These are phyloP conservation scores for Berkeleyomyces basicola DNA, from an alignment of 2,329 filamentous ascomycete genomes.

Conservation along the genomic window DNA sequence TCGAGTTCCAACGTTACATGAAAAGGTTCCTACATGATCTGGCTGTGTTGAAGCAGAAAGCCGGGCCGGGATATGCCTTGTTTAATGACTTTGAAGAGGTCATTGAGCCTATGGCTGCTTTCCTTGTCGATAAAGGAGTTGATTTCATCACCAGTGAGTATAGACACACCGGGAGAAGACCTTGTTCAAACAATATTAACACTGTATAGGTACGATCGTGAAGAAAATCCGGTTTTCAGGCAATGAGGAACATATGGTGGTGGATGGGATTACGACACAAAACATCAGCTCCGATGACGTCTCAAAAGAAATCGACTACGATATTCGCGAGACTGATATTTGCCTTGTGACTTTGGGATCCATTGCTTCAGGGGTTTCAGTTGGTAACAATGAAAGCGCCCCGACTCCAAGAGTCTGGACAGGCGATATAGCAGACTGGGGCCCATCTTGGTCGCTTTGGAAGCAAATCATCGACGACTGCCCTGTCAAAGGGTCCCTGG, in stretches of 20 bases:
- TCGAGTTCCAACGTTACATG: conserved; percentile 23
- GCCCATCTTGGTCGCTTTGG: conserved; percentile 27
- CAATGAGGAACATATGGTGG: neutral
- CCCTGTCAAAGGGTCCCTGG: conserved; percentile 23
- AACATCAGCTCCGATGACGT: neutral
- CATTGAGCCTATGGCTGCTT: conserved; percentile 20
- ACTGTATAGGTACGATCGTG: neutral
- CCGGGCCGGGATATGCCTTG: conserved; percentile 20
- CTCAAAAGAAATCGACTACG: neutral
- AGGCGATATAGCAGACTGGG: conserved; percentile 20
- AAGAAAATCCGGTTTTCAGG: neutral
- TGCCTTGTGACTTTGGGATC: conserved; percentile 25
- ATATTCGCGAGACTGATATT: conserved; percentile 19
- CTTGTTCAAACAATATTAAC: neutral
- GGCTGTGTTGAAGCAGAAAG: conserved; percentile 20
- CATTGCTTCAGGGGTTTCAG: conserved; percentile 19
- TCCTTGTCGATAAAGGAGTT: conserved; percentile 19
- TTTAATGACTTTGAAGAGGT: conserved; percentile 22
- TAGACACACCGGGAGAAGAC: no score
- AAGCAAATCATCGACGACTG: conserved; percentile 22
- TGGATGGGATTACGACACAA: conserved; percentile 2
- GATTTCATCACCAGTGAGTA: conserved; percentile 16
- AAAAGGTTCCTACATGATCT: conserved; percentile 21
- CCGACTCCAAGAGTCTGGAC: neutral
- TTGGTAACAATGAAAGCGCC: conserved; percentile 5